phyloP scores from a whole-genome alignment of 441 rosid species.

The Macaranga tanarius region DNA sequence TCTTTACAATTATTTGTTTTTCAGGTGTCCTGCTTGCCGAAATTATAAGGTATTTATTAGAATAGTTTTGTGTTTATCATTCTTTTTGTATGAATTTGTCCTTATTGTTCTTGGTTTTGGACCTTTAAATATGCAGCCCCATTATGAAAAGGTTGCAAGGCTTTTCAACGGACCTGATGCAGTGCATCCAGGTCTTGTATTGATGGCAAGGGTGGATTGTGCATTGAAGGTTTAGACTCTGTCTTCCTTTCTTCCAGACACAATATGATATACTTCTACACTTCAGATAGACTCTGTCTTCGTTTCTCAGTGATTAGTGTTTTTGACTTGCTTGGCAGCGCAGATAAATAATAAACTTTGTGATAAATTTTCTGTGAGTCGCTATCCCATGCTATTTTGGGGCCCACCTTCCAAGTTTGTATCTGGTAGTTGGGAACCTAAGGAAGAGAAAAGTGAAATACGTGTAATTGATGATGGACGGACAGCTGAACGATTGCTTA shows the following conservation, averaged over 20 bases:
- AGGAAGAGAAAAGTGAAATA: slow-evolving; percentile 53
- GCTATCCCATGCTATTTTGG: slow-evolving; percentile 95
- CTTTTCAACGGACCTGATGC: slow-evolving; percentile 93
- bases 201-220: slow-evolving; percentile 94
- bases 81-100: background rate
- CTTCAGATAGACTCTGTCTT: slow-evolving; percentile 17
- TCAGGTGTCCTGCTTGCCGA: slow-evolving; percentile 98
- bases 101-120: slow-evolving; percentile 23
- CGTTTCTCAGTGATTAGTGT: slow-evolving; percentile 26
- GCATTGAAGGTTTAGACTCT: slow-evolving; percentile 61
- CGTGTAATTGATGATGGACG: slow-evolving; percentile 60
- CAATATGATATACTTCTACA: slow-evolving; percentile 1
- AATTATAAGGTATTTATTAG: slow-evolving; percentile 73
- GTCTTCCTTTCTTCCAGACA: slow-evolving; percentile 14
- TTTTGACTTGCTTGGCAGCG: slow-evolving; percentile 62
- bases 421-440: slow-evolving; percentile 55
- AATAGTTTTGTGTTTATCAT: slow-evolving; percentile 5
- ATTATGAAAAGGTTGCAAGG: slow-evolving; percentile 91
- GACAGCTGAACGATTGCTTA: slow-evolving; percentile 82
- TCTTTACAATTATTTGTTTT: slow-evolving; percentile 26
- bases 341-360: slow-evolving; percentile 88
- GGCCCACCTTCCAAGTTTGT: slow-evolving; percentile 67
- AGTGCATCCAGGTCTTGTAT: slow-evolving; percentile 76
- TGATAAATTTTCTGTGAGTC: slow-evolving; percentile 70
- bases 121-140: slow-evolving; percentile 59